Conservation (phyloP, 2,329 filamentous ascomycete species). For the Geosmithia putterillii region DNA sequence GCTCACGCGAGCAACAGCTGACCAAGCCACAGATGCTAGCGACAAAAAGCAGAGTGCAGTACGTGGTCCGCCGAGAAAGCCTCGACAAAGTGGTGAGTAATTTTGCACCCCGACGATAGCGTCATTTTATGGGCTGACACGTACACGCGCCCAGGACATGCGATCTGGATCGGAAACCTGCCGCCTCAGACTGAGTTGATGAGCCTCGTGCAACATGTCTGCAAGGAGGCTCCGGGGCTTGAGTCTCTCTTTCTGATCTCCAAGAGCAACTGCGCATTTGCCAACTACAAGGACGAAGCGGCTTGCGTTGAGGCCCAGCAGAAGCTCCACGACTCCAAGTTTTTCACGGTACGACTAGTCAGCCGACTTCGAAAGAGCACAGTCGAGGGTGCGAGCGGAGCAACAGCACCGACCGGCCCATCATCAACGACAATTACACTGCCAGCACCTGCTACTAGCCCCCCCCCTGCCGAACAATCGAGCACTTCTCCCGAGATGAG, state of each 20-base stretch:
- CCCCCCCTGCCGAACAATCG: no score
- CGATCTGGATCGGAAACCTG: constrained; percentile 91
- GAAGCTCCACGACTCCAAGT: constrained; percentile 81
- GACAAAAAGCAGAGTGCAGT: constrained; percentile 11
- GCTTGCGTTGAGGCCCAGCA: constrained; percentile 67
- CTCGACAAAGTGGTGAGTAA: constrained; percentile 47
- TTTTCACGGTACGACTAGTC: constrained; percentile 74
- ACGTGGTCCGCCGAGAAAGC: constrained; percentile 22
- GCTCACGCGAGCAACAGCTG: no score
- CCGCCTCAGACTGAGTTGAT: constrained; percentile 73
- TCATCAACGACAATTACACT: constrained; percentile 22
- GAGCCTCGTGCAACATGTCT: constrained; percentile 84
- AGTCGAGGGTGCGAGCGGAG: constrained; percentile 29
- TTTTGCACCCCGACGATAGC: constrained; percentile 3
- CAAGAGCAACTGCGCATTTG: constrained; percentile 95
- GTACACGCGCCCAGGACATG: constrained; percentile 48
- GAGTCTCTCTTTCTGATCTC: constrained; percentile 90
- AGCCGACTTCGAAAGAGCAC: constrained; percentile 61
- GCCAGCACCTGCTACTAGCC: neutral
- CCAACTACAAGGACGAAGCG: constrained; percentile 78
- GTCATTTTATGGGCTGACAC: constrained; percentile 1
- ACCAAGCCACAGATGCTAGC: neutral
- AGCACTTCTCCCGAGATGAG: neutral
- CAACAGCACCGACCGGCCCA: constrained; percentile 43
- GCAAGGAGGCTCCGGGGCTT: constrained; percentile 62